A percentile compares a stretch with the other conserved stretches of the same genome.
These are phyloP conservation scores for Cetradonia linearis DNA, from an alignment of 495 filamentous ascomycete species.

Conservation along the genomic window DNA sequence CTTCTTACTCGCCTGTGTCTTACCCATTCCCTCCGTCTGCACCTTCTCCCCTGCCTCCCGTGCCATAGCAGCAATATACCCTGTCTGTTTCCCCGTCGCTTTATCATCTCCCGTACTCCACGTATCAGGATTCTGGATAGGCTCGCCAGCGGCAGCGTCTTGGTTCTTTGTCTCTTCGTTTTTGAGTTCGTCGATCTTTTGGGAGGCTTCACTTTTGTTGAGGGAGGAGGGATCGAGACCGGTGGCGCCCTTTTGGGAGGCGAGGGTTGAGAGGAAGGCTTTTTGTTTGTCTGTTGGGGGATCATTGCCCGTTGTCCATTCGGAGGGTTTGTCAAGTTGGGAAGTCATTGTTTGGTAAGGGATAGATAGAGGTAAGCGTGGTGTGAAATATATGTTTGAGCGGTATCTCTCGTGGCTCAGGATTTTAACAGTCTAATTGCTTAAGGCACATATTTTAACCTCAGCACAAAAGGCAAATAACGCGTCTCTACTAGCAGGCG, in stretches of 20 bases:
- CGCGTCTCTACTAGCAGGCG: neutral
- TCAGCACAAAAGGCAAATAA: neutral
- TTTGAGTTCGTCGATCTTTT: constrained; percentile 25
- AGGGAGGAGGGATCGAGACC: constrained; percentile 18
- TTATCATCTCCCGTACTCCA: constrained; percentile 24
- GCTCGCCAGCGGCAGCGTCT: constrained; percentile 11
- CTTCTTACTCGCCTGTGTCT: constrained; percentile 26
- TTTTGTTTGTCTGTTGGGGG: constrained; percentile 23
- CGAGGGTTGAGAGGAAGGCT: constrained; percentile 23
- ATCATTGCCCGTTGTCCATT: constrained; percentile 24
- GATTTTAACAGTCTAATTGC: neutral
- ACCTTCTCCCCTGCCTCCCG: constrained; percentile 23
- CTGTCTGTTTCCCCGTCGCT: constrained; percentile 25
- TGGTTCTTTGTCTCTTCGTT: constrained; percentile 19
- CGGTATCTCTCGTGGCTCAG: neutral
- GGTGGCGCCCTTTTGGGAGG: constrained; percentile 15
- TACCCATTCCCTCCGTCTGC: constrained; percentile 24
- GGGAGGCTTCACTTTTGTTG: constrained; percentile 23
- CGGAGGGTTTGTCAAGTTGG: constrained; percentile 23
- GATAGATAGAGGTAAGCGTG: neutral
- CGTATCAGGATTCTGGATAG: constrained; percentile 22
- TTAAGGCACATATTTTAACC: neutral
- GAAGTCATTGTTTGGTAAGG: constrained; percentile 11
- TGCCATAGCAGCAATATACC: constrained; percentile 26
- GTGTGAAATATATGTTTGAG: neutral